Conservation (phyloP, 2,329 filamentous ascomycete genomes). For the Cytospora piceae region DNA sequence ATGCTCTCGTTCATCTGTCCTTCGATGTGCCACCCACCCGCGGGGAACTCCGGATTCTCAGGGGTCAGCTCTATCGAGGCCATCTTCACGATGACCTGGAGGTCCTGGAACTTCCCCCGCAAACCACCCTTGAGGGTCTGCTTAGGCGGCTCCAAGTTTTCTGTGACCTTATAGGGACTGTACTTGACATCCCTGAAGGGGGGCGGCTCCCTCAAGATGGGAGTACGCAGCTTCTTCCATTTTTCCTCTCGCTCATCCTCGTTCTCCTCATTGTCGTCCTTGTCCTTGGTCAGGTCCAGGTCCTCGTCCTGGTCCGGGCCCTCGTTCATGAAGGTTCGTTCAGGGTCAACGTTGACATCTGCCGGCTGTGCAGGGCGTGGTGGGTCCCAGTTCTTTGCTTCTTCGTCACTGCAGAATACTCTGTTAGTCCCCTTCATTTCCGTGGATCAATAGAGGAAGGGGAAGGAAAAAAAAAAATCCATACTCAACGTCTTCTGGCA, state of each 20-base stretch:
- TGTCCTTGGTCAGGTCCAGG: neutral
- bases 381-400: constrained; percentile 6
- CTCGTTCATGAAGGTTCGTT: constrained; percentile 9
- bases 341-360: constrained; percentile 5
- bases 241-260: constrained; percentile 22
- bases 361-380: neutral
- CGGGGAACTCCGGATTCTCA: constrained; percentile 56
- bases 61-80: constrained; percentile 64
- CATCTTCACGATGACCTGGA: constrained; percentile 69
- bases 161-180: neutral
- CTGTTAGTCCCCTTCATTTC: neutral
- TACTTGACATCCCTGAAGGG: constrained; percentile 7
- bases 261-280: constrained; percentile 23
- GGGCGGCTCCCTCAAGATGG: constrained; percentile 6
- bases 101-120: constrained; percentile 31
- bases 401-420: neutral
- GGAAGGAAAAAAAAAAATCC: too few relatives aligned
- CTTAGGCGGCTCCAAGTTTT: neutral
- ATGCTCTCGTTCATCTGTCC: constrained; percentile 66
- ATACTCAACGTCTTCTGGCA: constrained; percentile 3
- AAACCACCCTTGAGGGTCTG: constrained; percentile 26
- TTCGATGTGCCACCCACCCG: constrained; percentile 60
- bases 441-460: neutral
- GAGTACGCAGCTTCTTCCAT: constrained; percentile 21
- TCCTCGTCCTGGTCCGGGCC: neutral